Base-by-base conservation (phyloP, 306 rosid species). In the Malus orientalis region DNA sequence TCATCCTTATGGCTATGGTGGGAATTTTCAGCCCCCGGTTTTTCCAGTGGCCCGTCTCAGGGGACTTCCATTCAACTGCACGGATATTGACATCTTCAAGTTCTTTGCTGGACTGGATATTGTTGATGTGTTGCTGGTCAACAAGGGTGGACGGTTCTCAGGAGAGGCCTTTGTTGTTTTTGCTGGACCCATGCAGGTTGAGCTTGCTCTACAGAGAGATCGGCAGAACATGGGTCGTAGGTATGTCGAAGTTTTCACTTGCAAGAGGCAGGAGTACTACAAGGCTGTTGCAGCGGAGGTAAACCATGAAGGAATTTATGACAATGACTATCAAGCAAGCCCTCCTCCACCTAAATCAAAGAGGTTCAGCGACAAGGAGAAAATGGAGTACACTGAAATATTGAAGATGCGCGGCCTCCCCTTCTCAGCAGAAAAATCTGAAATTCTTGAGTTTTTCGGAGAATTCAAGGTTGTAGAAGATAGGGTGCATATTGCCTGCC, bases 391-490 rank as follows among this genome's bases (percentile, higher is more conserved):
- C 89, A 86, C 94, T 0, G 99, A 96, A 87, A 93, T 96, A 79
- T 74, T 96, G 87, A 96, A 96, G 93, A 86, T 96, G 94, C 96
- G 99, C 22, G 99, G 99, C 68, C 97, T 96, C 38, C 99, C 99
- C 1, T 96, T 89, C 79, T 61, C 82, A 6, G 96, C 78, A 27
- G 86, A 85, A 16, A 92, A 87, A 76, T 69, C 93, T 74, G 89
- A 91, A 72, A 91, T 96, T 66, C 30, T 88, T 36, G 99, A 92
- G 1, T 96, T 96, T 73, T 96, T 96, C 30, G 84, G 80, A 76
- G 98, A 91, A 72, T 96, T 82, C 84, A 84, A 88, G 81, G 86
- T 91, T 49, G 44, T 89, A n/a, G 91, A 92, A 82, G 96, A 91
- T 15, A 82, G 91, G 85, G 75, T 96, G 57, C 98, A 91, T 67